These are phyloP conservation scores for Pseudohyphozyma bogoriensis DNA, from an alignment of 768 basidiomycete genomes.

Conservation along the genomic window DNA sequence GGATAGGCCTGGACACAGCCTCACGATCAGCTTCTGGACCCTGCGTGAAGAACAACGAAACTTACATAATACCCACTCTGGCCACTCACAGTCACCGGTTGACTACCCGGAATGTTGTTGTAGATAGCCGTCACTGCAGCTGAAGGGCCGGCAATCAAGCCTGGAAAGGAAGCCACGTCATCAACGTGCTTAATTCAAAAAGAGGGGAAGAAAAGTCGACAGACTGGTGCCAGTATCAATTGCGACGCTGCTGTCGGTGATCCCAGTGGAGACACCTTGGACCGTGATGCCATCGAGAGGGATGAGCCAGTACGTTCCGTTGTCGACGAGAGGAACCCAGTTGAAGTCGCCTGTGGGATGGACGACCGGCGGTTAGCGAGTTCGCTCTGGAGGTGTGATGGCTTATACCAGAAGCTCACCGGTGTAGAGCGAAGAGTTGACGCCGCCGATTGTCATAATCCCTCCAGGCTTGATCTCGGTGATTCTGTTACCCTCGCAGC, in stretches of 20 bases:
- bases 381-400: background rate
- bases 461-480: constrained; percentile 20
- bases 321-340: constrained; percentile 54
- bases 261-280: constrained; percentile 46
- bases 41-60: background rate
- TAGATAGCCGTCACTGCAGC: constrained; percentile 52
- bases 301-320: constrained; percentile 66
- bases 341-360: constrained; percentile 66
- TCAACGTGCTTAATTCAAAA: too few relatives aligned
- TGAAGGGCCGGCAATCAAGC: constrained; percentile 73
- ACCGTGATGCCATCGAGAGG: constrained; percentile 47
- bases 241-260: constrained; percentile 49
- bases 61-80: constrained; percentile 29
- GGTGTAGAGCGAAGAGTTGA: constrained; percentile 56
- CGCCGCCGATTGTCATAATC: constrained; percentile 46
- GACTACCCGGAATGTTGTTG: constrained; percentile 59
- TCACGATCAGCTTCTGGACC: too few relatives aligned
- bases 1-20: constrained; percentile 67
- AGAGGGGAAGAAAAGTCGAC: background rate
- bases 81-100: constrained; percentile 53
- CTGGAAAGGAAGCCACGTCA: background rate
- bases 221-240: constrained; percentile 61
- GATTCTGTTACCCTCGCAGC: background rate
- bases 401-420: too few relatives aligned
- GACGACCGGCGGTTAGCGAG: background rate